Base-by-base conservation (phyloP, 192 early-diverging fungal genomes). In the Helicostylum pulchrum region DNA sequence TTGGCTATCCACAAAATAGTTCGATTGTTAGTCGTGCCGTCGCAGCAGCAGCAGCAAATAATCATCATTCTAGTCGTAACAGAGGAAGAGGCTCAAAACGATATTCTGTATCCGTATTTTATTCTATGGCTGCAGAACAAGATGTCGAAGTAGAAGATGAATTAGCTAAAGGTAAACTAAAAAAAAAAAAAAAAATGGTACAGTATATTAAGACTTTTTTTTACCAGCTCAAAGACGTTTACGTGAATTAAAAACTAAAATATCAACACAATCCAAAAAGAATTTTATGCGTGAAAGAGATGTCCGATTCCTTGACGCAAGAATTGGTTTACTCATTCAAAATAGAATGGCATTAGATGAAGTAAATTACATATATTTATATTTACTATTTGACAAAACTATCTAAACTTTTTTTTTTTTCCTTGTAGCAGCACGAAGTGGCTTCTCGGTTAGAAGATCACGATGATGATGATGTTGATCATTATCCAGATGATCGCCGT, bases 111-210 rank as follows among this genome's bases (percentile, higher is more conserved):
- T 83, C 76, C 17, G 85, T 85, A 32, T 77, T 91, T 17, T 91
- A 89, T 65, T 91, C 89, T 10, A 91, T 91, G 75, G 89, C 88
- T 10, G 92, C 94, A 7, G 94, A 96, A 70, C 92, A 92, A 70
- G 94, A 96, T 74, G 88, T 89, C 17, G 94, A 94, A 74, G 91
- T 96, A 23, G 90, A 92, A 58, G 94, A 96, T 80, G 94, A 94
- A 64, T 86, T 96, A 42, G 91, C 94, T 26, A 83, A 85, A 80
- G 89, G 92, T 49, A 47, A 20, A 23, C 14, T n/a, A 42, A 15
- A 46, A 31, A 23, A 15, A 14, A 39, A 11, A 49, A 3, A 7
- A 31, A 10, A 11, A 52, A 43, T 0, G 20, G 5, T 26, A 52
- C 11, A 1, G 3, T 54, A 52, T 23, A 32, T 15, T n/a, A 10